Evolutionary conservation across 306 rosid genomes (phyloP).

Genomic region (Ceratonia siliqua): DNA sequence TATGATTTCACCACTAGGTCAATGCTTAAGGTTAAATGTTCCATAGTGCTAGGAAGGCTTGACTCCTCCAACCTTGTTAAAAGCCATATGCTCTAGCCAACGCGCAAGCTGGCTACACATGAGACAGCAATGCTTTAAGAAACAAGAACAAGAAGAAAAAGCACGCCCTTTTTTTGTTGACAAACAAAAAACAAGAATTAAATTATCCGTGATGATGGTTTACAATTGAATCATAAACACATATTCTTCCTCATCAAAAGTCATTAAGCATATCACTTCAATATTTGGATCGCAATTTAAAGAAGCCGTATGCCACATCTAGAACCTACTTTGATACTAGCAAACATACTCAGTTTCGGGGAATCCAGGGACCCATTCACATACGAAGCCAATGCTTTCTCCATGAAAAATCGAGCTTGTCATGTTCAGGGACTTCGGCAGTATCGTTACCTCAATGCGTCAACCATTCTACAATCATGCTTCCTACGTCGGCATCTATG

Average conservation of each 20-base stretch:
- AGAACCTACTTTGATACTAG: conserved; percentile 3
- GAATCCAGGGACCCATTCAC: conserved; percentile 15
- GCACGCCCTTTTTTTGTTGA: neutral
- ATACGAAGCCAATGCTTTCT: conserved; percentile 8
- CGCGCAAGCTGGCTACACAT: no score
- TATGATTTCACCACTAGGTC: no score
- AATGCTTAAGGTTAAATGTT: no score
- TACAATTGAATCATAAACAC: neutral
- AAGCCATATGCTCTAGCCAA: no score
- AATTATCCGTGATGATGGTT: neutral
- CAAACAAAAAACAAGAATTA: neutral
- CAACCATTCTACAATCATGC: conserved; percentile 86
- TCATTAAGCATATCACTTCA: conserved; percentile 15
- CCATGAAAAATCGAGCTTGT: neutral
- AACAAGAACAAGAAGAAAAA: neutral
- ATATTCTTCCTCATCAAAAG: neutral
- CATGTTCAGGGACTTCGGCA: neutral
- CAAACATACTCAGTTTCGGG: conserved; percentile 1
- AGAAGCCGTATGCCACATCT: conserved; percentile 19
- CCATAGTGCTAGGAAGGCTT: no score
- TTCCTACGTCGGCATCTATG: conserved; percentile 92
- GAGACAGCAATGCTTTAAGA: neutral
- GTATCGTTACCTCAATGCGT: conserved; percentile 57
- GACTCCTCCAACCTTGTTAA: no score
- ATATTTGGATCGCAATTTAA: conserved; percentile 17